These are phyloP conservation scores for Microcos paniculata DNA, from an alignment of 345 rosid species.

Conservation along the genomic window DNA sequence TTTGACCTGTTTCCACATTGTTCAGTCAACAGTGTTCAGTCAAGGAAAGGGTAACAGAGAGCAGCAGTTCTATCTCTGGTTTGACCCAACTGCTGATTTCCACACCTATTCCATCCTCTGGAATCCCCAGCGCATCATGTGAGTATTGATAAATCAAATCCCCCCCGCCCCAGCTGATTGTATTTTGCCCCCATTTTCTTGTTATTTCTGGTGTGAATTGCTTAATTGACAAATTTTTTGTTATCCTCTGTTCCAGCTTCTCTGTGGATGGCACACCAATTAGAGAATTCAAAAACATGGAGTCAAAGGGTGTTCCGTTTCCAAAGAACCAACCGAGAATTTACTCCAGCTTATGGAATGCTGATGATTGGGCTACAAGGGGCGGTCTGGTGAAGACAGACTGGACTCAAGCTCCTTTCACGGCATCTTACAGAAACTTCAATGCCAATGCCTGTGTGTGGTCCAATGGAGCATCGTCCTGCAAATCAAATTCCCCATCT, in stretches of 20 bases:
- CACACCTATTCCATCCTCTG: constrained; percentile 68
- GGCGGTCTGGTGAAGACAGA: constrained; percentile 68
- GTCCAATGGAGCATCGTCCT: constrained; percentile 14
- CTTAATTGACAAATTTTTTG: too few species aligned
- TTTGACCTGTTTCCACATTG: too few species aligned
- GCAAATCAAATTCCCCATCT: neutral
- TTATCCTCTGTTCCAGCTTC: too few species aligned
- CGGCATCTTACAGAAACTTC: constrained; percentile 40
- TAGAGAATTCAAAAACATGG: constrained; percentile 61
- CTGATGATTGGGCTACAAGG: constrained; percentile 71
- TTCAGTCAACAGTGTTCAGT: too few species aligned
- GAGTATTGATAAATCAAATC: constrained; percentile 10
- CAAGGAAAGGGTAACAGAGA: constrained; percentile 68
- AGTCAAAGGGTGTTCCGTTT: constrained; percentile 42
- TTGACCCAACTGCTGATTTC: constrained; percentile 64
- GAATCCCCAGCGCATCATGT: constrained; percentile 62
- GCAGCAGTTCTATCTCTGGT: constrained; percentile 71
- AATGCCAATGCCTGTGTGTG: neutral
- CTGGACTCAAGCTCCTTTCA: constrained; percentile 57
- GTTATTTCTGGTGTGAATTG: too few species aligned
- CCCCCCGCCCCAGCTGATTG: too few species aligned
- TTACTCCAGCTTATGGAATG: constrained; percentile 60
- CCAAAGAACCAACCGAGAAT: constrained; percentile 62
- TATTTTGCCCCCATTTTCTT: too few species aligned
- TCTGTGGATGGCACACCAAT: constrained; percentile 59